A percentile compares a stretch with the other conserved stretches of the same genome.
Conservation (phyloP, 2,329 filamentous ascomycete species). For the Trichocomaceae sp. region DNA sequence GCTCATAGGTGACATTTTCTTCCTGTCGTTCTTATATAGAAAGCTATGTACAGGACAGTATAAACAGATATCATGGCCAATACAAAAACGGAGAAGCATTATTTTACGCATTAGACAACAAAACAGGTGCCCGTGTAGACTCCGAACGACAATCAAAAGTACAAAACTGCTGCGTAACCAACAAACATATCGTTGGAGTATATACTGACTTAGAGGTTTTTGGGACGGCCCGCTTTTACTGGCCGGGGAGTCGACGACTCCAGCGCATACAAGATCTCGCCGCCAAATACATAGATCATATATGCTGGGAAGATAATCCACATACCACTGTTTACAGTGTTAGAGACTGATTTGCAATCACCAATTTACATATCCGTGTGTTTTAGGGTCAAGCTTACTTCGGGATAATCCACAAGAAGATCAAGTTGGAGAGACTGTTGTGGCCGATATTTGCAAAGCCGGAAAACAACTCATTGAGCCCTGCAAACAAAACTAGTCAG, state of each 20-base stretch:
- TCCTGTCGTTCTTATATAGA: neutral
- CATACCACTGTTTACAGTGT: conserved; percentile 42
- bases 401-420: conserved; percentile 58
- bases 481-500: conserved; percentile 21
- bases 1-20: neutral
- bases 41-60: neutral
- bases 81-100: neutral
- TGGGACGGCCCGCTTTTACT: conserved; percentile 23
- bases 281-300: conserved; percentile 54
- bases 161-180: neutral
- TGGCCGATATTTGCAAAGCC: conserved; percentile 58
- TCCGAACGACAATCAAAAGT: neutral
- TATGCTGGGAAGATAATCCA: conserved; percentile 61
- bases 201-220: conserved; percentile 14
- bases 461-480: conserved; percentile 55
- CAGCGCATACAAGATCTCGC: conserved; percentile 56
- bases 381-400: conserved; percentile 48
- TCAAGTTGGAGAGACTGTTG: conserved; percentile 48
- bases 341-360: neutral
- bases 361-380: neutral
- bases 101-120: neutral
- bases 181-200: neutral
- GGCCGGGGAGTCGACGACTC: conserved; percentile 29
- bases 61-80: neutral
- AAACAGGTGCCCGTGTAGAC: neutral